Percentiles rank a stretch among this genome's conserved stretches.
These are phyloP conservation scores for Peziza echinospora DNA, from an alignment of 495 filamentous ascomycete genomes.

Conservation along the genomic window DNA sequence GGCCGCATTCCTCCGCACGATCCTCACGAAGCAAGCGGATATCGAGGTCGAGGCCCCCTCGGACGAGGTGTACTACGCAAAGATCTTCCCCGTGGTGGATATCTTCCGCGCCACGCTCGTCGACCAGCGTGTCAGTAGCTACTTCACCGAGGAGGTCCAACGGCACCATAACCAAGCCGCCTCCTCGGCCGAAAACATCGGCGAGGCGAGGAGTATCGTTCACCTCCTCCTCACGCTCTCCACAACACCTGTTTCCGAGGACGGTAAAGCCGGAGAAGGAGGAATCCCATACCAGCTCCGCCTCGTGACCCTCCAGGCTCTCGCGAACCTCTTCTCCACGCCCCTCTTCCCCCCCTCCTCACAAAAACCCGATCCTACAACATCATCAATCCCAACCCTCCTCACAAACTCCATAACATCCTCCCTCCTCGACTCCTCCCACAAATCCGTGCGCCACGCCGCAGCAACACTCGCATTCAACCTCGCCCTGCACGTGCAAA, in stretches of 20 bases:
- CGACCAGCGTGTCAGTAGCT: constrained; percentile 69
- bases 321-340: constrained; percentile 40
- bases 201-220: too few relatives aligned
- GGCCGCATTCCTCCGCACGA: constrained; percentile 28
- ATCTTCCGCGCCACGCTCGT: constrained; percentile 54
- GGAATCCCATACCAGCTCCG: constrained; percentile 51
- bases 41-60: constrained; percentile 28
- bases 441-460: constrained; percentile 41
- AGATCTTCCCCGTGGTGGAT: constrained; percentile 60
- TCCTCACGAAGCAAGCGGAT: too few relatives aligned
- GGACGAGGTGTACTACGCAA: constrained; percentile 34
- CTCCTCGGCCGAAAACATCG: not conserved
- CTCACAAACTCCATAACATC: constrained; percentile 27
- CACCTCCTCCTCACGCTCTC: not conserved
- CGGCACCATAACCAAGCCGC: not conserved
- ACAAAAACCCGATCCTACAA: constrained; percentile 18
- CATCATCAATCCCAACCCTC: constrained; percentile 21
- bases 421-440: constrained; percentile 32
- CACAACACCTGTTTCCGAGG: not conserved
- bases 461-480: constrained; percentile 73
- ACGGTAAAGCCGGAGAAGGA: not conserved
- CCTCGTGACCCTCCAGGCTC: constrained; percentile 48
- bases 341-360: constrained; percentile 33
- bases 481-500: constrained; percentile 46
- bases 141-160: constrained; percentile 66